Evolutionary conservation across 192 early-diverging fungal genomes (phyloP), one percentile per base, ranked within the genome.

Genomic region (Coemansia reversa): DNA sequence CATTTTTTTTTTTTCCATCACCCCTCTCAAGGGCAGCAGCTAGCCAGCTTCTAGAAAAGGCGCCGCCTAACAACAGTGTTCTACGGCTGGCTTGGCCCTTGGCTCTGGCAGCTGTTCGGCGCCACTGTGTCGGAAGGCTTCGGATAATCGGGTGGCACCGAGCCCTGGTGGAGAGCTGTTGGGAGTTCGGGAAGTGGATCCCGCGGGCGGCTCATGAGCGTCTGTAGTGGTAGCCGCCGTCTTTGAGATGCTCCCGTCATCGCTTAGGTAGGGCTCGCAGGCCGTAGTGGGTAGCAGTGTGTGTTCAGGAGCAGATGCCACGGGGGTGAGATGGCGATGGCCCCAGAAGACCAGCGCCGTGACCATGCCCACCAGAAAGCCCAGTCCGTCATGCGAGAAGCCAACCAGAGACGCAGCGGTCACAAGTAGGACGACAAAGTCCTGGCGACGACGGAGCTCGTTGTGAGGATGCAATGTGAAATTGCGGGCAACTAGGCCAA

Each of bases 371-470:
- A 84, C 72, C 55, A 91, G 52, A 74, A 93, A 93, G 7, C 92
- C 92, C 45, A 92, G 84, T 27, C 91, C 93, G 65, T 92, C 93
- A 60, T 95, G 91, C 59, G 81, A 80, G 73, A 90, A 95, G 5
- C 86, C 88, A 7, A 92, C 86, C 60, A 92, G 72, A 30, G 84
- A 74, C 6, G 87, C 85, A 0, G 87, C 86, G 1, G 92, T 95
- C 7, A 85, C 65, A 23, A 92, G 69, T 83, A 92, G 85, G 48
- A 92, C 79, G 9, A 87, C 82, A 67, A 87, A 93, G 61, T 89
- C 81, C 53, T 82, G 71, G 60, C 60, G 51, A 18, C 70, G 69
- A 11, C 67, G 68, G 4, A 28, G 20, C 57, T 83, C 75, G 66
- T 68, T 51, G 56, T 65, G 60, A 12, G 69, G 72, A 30, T 70